phyloP scores from a whole-genome alignment of 2,329 filamentous ascomycete genomes.

The Calonectria naviculata region DNA sequence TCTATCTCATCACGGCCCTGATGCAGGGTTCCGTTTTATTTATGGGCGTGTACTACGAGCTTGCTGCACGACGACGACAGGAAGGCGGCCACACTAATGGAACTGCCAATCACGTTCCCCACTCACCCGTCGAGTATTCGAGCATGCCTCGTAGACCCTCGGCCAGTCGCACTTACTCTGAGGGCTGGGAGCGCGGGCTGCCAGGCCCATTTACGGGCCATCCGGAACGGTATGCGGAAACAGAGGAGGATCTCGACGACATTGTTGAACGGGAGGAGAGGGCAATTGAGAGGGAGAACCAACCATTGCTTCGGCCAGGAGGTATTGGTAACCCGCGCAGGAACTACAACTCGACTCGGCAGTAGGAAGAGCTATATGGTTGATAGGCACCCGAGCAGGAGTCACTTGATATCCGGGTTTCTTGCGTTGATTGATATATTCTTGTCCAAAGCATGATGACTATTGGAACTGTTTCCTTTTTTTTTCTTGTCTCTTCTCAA shows the following conservation, averaged over 20 bases:
- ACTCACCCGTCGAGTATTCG: slow-evolving; percentile 42
- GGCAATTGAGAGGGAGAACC: slow-evolving; percentile 61
- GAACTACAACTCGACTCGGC: slow-evolving; percentile 49
- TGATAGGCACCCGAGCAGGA: neutral
- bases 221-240: slow-evolving; percentile 63
- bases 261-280: slow-evolving; percentile 63
- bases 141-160: slow-evolving; percentile 46
- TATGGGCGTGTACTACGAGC: slow-evolving; percentile 84
- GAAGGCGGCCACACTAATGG: slow-evolving; percentile 36
- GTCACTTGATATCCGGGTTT: slow-evolving; percentile 32
- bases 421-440: slow-evolving; percentile 2
- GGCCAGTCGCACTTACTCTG: slow-evolving; percentile 58
- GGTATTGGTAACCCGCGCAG: slow-evolving; percentile 60
- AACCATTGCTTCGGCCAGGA: slow-evolving; percentile 61
- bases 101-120: slow-evolving; percentile 38
- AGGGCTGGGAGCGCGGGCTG: slow-evolving; percentile 62
- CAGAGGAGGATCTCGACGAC: slow-evolving; percentile 61
- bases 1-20: slow-evolving; percentile 86
- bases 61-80: slow-evolving; percentile 53
- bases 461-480: neutral
- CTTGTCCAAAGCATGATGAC: slow-evolving; percentile 5
- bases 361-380: slow-evolving; percentile 26
- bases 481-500: neutral
- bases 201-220: slow-evolving; percentile 64
- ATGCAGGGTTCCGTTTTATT: slow-evolving; percentile 85